Evolutionary conservation across 1,139 yeast genomes (phyloP), one percentile per base, ranked within the genome.

Genomic region (Diutina scorzettiae): DNA sequence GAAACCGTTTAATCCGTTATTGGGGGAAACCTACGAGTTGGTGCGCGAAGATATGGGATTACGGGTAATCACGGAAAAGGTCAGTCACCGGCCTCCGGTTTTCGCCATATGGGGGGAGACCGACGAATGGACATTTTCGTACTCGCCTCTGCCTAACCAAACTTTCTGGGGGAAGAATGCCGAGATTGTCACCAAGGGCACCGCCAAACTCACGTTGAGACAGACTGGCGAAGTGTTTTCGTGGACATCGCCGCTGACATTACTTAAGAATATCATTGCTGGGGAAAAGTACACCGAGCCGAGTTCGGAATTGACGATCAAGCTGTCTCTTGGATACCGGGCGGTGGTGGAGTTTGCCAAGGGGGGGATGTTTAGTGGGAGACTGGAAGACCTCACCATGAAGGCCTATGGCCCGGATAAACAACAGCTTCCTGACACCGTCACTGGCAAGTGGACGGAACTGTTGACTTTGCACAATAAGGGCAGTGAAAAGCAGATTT

Each of bases 251-350:
- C 96, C 98, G 8, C 76, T 84, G 1, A 78, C 94, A 0, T 70
- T 85, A 55, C 64, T 91, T 54, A 81, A 91, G 52, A 89, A 89
- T 54, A 71, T 91, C 43, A 79, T 91, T 54, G 95, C 96, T 3
- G 98, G 98, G 25, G 97, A 91, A 53, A 83, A 86, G 57, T 91
- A 87, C 57, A 69, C 86, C n/a, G 98, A 91, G 56, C 98, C 98
- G 2, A 68, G 73, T 2, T 81, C 86, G 8, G 60, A 78, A 2
- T 68, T 86, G 48, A 76, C 81, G 0, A 69, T 91, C 4, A 73
- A 73, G 42, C 76, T 91, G 3, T 74, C 86, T 2, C 65, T 64
- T 16, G 95, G 95, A 0, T 69, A 71, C 41, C 73, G 69, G 48
- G 85, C 95, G 1, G 70, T 73, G 5, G 77, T 84, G 23, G 84